A percentile compares a stretch with the other conserved stretches of the same genome.
phyloP scores from a whole-genome alignment of 2,329 filamentous ascomycete species.

The Neofusicoccum sp. region DNA sequence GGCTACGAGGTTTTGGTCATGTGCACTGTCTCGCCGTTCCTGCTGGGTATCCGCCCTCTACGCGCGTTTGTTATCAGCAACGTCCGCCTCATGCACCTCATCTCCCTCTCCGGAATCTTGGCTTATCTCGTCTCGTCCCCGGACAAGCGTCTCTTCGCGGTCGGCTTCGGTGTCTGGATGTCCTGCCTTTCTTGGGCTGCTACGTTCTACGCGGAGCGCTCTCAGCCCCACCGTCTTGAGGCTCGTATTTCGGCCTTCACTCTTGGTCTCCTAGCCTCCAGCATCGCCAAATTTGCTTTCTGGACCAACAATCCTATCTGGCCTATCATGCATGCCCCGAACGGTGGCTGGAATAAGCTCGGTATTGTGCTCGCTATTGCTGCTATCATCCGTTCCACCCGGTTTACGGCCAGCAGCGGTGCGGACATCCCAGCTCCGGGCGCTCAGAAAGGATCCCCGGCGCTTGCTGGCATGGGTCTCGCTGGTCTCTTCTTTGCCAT shows the following conservation, averaged over 20 bases:
- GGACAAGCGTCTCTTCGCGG: constrained; percentile 71
- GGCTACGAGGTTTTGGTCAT: constrained; percentile 91
- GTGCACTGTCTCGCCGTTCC: constrained; percentile 74
- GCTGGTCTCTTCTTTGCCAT: constrained; percentile 84
- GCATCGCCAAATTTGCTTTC: constrained; percentile 87
- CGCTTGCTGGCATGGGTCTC: constrained; percentile 73
- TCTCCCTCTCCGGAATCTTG: constrained; percentile 74
- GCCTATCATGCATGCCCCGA: constrained; percentile 86
- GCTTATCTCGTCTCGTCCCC: constrained; percentile 76
- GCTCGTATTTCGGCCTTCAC: constrained; percentile 76
- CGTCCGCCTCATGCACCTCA: constrained; percentile 67
- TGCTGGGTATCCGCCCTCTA: constrained; percentile 70
- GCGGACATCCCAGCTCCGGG: constrained; percentile 50
- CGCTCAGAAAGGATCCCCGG: constrained; percentile 64
- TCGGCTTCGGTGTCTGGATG: constrained; percentile 77
- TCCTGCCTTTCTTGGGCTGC: constrained; percentile 81
- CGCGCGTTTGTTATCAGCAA: constrained; percentile 68
- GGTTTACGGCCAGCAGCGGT: constrained; percentile 53
- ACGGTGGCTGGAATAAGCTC: constrained; percentile 88
- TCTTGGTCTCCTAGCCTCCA: constrained; percentile 80
- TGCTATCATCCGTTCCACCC: constrained; percentile 72
- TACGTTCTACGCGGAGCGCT: constrained; percentile 74
- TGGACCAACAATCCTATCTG: constrained; percentile 95
- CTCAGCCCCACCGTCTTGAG: constrained; percentile 73
- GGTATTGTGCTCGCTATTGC: constrained; percentile 74